Evolutionary conservation across 2,329 filamentous ascomycete species (phyloP).

Genomic region (Neonectria sp.): DNA sequence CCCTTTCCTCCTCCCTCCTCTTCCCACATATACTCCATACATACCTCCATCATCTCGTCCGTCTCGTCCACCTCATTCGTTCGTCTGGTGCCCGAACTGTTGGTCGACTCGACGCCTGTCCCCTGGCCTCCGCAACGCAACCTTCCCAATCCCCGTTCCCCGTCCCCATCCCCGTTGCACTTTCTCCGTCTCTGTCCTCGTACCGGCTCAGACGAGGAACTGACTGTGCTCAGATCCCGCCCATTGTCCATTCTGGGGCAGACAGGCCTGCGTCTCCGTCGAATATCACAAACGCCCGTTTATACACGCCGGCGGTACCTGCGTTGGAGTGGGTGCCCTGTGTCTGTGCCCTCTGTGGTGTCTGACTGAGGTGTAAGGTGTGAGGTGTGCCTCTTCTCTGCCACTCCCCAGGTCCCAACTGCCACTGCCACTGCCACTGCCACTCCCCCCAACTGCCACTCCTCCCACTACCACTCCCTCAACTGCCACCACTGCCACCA

Average conservation of each 20-base stretch:
- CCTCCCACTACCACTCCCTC: neutral
- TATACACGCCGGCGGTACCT: slow-evolving; percentile 32
- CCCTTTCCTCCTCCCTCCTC: slow-evolving; percentile 31
- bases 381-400: slow-evolving; percentile 25
- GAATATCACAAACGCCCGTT: slow-evolving; percentile 22
- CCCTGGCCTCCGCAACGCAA: slow-evolving; percentile 32
- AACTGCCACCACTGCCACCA: neutral
- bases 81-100: slow-evolving; percentile 35
- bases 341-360: slow-evolving; percentile 21
- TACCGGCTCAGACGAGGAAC: slow-evolving; percentile 21
- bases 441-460: slow-evolving; percentile 20
- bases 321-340: slow-evolving; percentile 30
- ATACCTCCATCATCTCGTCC: slow-evolving; percentile 27
- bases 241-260: slow-evolving; percentile 24
- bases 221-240: slow-evolving; percentile 6
- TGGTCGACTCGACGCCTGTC: slow-evolving; percentile 37
- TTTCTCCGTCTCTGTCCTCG: slow-evolving; percentile 11
- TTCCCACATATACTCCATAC: slow-evolving; percentile 36
- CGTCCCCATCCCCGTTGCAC: slow-evolving; percentile 1
- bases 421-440: slow-evolving; percentile 25
- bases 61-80: slow-evolving; percentile 37
- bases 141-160: slow-evolving; percentile 18
- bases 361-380: slow-evolving; percentile 27
- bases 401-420: slow-evolving; percentile 20
- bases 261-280: slow-evolving; percentile 19